Base-by-base conservation (phyloP, 495 filamentous ascomycete genomes). In the Penicillium fimorum region DNA sequence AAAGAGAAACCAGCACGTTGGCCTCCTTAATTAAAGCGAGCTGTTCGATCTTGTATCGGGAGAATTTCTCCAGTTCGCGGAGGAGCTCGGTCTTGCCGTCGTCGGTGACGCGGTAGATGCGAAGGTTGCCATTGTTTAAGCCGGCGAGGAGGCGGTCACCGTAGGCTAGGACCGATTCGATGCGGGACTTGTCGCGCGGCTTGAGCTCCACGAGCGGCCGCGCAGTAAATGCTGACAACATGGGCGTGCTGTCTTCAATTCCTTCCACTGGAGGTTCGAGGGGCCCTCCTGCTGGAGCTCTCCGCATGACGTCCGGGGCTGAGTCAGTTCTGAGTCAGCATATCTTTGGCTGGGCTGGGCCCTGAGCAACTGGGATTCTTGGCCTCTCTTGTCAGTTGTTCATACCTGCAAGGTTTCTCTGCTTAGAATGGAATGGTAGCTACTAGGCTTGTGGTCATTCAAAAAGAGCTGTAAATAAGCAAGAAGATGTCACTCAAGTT, bases 221-320 rank as follows among this genome's bases (percentile, higher is more conserved):
- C 80, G 94, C 91, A 61, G 87, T 93, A 76, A 99, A 98, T 71
- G 95, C 93, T 76, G 94, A 96, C 73, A 97, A 86, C 94, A 98
- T 98, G 56, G 55, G 56, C 63, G 62, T 53, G 59, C 42, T 50
- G 53, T 51, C 55, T 56, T 58, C 63, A 66, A 66, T 65, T 60
- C 47, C 50, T 57, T 47, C 45, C 45, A 52, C 47, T 40, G 35
- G 49, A 33, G 32, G 52, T 17, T 45, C 29, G 50, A 52, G 42
- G 33, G 25, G n/a, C 33, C 37, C 33, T 41, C 50, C 47, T 55
- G 50, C 43, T 52, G 50, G 30, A 38, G 43, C 52, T 54, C 52
- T 54, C 52, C 42, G 42, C 52, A 54, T 54, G 52, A 54, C 52
- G 52, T 54, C 52, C 43, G 33, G 13, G n/a, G 48, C 35, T 63